Evolutionary conservation across 2,329 filamentous ascomycete species (phyloP).

Genomic region (Fusarium mexicanum): DNA sequence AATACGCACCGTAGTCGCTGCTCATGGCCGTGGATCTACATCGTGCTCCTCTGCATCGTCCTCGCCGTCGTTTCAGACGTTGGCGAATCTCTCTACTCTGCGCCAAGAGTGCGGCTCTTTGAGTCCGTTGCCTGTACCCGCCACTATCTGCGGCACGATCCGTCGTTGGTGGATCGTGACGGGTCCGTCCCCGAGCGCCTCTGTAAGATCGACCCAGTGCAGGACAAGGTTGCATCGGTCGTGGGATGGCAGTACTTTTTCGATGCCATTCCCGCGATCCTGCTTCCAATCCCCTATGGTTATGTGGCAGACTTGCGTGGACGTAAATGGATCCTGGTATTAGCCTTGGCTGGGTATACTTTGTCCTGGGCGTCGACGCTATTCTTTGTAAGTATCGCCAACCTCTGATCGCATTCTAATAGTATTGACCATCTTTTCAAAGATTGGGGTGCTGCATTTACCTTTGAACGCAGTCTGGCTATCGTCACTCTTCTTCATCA

Average conservation of each 20-base stretch:
- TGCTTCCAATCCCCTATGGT: not conserved
- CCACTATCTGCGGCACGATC: constrained; percentile 2
- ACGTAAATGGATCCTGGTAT: not conserved
- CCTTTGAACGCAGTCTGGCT: not conserved
- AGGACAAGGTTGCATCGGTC: constrained; percentile 1
- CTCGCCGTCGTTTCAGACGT: not conserved
- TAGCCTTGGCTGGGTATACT: not conserved
- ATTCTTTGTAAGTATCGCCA: not conserved
- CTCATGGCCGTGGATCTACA: constrained; percentile 1
- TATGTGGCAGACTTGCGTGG: not conserved
- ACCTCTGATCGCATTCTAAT: not conserved
- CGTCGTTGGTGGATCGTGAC: not conserved
- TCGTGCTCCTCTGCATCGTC: not conserved
- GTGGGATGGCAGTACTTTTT: constrained; percentile 9
- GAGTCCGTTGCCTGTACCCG: constrained; percentile 4
- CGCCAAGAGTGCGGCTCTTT: constrained; percentile 5
- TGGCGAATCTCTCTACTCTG: not conserved
- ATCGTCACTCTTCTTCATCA: not conserved
- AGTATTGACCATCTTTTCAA: not conserved
- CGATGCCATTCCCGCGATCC: not conserved
- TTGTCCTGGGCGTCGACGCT: not conserved
- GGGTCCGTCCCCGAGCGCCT: not conserved
- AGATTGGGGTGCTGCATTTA: not conserved
- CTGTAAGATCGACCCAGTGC: not conserved
- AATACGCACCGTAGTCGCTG: not conserved